Evolutionary conservation across 1,284 basidiomycete species (phyloP).

Genomic region (Malassezia nana): DNA sequence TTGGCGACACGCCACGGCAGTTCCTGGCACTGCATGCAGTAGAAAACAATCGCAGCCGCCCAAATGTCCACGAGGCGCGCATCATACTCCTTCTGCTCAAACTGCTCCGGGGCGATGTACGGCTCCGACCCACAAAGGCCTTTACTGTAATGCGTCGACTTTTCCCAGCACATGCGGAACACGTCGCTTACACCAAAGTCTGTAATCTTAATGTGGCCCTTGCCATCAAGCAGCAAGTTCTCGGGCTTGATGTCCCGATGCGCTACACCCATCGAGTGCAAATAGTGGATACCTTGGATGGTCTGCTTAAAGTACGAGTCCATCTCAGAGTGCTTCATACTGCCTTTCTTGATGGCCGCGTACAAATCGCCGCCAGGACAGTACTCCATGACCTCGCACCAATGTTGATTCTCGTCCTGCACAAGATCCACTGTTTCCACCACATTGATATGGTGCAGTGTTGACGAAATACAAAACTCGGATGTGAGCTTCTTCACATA

Average conservation of each 20-base stretch:
- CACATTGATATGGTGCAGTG: slow-evolving; percentile 86
- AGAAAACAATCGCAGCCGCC: slow-evolving; percentile 93
- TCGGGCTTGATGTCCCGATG: slow-evolving; percentile 98
- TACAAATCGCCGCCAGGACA: slow-evolving; percentile 87
- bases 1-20: slow-evolving; percentile 85
- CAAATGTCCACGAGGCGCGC: slow-evolving; percentile 94
- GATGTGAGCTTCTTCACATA: slow-evolving; percentile 99
- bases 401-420: slow-evolving; percentile 87
- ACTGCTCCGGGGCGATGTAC: slow-evolving; percentile 96
- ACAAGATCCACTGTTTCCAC: slow-evolving; percentile 98
- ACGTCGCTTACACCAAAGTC: slow-evolving; percentile 98
- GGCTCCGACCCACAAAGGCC: slow-evolving; percentile 95
- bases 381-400: slow-evolving; percentile 99
- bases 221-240: slow-evolving; percentile 84
- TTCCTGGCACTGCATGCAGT: slow-evolving; percentile 62
- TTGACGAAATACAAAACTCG: slow-evolving; percentile 97
- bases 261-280: slow-evolving; percentile 90
- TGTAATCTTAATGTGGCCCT: slow-evolving; percentile 94
- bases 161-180: slow-evolving; percentile 95
- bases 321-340: slow-evolving; percentile 85
- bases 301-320: slow-evolving; percentile 98
- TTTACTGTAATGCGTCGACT: slow-evolving; percentile 90
- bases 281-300: slow-evolving; percentile 72
- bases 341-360: slow-evolving; percentile 92
- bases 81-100: slow-evolving; percentile 92